Evolutionary conservation across 345 rosid species (phyloP).

Genomic region (Pugionium cornutum): DNA sequence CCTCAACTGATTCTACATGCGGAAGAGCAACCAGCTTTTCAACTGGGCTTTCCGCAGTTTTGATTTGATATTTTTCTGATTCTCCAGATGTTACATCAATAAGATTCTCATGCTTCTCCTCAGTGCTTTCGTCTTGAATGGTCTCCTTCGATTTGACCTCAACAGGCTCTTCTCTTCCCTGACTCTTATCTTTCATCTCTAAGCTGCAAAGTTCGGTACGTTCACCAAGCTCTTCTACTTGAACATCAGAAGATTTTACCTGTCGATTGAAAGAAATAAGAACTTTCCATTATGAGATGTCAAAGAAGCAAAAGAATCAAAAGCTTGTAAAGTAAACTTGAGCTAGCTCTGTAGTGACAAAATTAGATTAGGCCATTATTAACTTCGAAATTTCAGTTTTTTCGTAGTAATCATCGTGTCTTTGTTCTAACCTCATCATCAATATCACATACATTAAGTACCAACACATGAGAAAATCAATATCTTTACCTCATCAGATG

Average conservation of each 20-base stretch:
- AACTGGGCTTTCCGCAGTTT: not conserved
- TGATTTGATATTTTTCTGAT: constrained; percentile 5
- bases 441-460: not conserved
- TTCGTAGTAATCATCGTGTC: not conserved
- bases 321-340: not conserved
- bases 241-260: constrained; percentile 35
- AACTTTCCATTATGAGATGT: not conserved
- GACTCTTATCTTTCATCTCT: constrained; percentile 29
- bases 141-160: constrained; percentile 1
- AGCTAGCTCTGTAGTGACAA: not conserved
- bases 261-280: constrained; percentile 27
- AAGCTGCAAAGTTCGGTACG: constrained; percentile 19
- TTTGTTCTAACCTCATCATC: not conserved
- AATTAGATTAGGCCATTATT: not conserved
- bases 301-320: not conserved
- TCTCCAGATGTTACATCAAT: constrained; percentile 14
- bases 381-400: not conserved
- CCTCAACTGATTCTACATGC: constrained; percentile 2
- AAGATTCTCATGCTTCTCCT: constrained; percentile 9
- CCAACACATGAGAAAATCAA: not conserved
- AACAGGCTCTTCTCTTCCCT: constrained; percentile 18
- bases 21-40: not conserved
- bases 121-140: not conserved
- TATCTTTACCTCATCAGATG: constrained; percentile 45
- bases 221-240: constrained; percentile 35